A percentile compares a stretch with the other conserved stretches of the same genome.
Evolutionary conservation across 2,329 filamentous ascomycete genomes (phyloP).

Genomic region (Purpureocillium takamizusanense): DNA sequence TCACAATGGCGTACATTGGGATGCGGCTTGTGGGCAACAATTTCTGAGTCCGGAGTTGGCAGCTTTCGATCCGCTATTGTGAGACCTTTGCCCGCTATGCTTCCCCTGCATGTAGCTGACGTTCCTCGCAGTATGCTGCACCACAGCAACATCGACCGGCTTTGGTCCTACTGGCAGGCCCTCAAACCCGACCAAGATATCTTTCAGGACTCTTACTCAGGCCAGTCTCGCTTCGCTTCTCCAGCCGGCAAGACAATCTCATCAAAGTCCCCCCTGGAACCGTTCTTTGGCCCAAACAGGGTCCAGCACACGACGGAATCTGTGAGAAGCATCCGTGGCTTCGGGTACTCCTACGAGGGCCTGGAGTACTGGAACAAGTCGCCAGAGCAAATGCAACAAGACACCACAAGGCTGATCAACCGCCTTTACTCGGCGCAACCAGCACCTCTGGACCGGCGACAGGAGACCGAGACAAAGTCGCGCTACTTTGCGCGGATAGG

Average conservation of each 20-base stretch:
- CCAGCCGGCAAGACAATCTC: conserved; percentile 28
- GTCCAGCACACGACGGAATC: conserved; percentile 29
- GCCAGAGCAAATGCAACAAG: conserved; percentile 15
- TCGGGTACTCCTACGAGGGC: conserved; percentile 30
- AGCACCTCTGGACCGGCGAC: too few species aligned
- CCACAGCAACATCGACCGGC: conserved; percentile 52
- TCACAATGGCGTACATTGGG: conserved; percentile 33
- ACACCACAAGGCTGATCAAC: conserved; percentile 25
- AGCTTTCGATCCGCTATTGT: conserved; percentile 37
- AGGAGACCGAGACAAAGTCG: neutral
- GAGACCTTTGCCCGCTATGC: neutral
- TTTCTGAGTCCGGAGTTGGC: conserved; percentile 29
- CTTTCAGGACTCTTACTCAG: conserved; percentile 24
- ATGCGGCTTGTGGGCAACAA: conserved; percentile 27
- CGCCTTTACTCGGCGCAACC: conserved; percentile 13
- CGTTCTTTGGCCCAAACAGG: conserved; percentile 33
- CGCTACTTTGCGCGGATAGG: conserved; percentile 1
- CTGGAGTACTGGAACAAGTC: conserved; percentile 24
- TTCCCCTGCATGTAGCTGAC: neutral
- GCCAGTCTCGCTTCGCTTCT: conserved; percentile 29
- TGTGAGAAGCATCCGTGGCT: conserved; percentile 20
- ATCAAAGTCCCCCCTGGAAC: conserved; percentile 34
- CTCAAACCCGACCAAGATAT: conserved; percentile 26
- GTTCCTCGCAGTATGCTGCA: conserved; percentile 29
- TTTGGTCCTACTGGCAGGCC: conserved; percentile 48